Percentiles rank a stretch among this genome's conserved stretches.
Conservation (phyloP, 352 stramenopile species). For the Phytophthora citrophthora region DNA sequence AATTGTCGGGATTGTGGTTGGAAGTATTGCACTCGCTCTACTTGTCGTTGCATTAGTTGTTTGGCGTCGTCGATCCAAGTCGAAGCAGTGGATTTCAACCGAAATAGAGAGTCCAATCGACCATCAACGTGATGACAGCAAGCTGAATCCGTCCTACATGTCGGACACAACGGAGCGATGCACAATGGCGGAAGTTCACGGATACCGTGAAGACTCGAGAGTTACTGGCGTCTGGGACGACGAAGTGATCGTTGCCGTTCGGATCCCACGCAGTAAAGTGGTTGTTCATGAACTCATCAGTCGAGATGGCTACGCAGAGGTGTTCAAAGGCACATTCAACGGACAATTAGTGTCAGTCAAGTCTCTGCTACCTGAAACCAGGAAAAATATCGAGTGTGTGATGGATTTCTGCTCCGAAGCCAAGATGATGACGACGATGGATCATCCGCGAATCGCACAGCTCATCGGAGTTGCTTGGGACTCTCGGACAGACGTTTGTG, state of each 20-base stretch:
- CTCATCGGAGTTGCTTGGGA: constrained; percentile 54
- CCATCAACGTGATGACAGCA: constrained; percentile 11
- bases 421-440: constrained; percentile 28
- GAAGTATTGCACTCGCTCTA: constrained; percentile 3
- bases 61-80: constrained; percentile 8
- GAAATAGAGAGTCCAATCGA: constrained; percentile 7
- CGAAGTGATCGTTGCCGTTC: constrained; percentile 26
- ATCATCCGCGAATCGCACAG: constrained; percentile 30
- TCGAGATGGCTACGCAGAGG: constrained; percentile 42
- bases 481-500: constrained; percentile 32
- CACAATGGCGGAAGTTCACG: constrained; percentile 13
- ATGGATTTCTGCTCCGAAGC: constrained; percentile 10
- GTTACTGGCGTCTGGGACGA: constrained; percentile 30
- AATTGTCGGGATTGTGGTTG: constrained; percentile 9
- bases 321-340: constrained; percentile 38
- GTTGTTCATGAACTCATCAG: constrained; percentile 32
- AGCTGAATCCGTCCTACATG: constrained; percentile 9
- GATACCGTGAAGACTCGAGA: constrained; percentile 3
- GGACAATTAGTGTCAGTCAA: constrained; percentile 36
- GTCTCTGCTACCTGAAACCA: constrained; percentile 29
- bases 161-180: constrained; percentile 8
- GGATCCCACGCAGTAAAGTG: constrained; percentile 41
- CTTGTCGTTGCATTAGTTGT: constrained; percentile 7
- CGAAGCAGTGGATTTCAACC: not conserved
- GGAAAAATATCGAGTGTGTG: constrained; percentile 13